Base-by-base conservation (phyloP, 208 protist genomes). In the Acanthamoeba sp. region DNA sequence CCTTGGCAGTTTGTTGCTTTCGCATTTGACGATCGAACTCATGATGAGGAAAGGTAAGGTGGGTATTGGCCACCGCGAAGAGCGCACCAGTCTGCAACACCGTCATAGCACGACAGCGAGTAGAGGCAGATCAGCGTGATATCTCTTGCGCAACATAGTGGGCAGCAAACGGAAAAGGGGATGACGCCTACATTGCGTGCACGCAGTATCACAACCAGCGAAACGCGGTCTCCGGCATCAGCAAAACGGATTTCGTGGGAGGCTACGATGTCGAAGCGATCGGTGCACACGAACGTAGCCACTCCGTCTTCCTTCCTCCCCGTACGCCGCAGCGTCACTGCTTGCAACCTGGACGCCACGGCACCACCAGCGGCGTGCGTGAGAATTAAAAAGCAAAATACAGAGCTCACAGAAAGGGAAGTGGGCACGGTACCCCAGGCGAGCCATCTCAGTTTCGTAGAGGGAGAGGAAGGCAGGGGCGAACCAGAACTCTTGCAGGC, bases 401-500 rank as follows among this genome's bases (percentile, higher is more conserved):
- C 27, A n/a, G 20, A 29, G 40, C 6, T 36, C 5, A 76, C 12
- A 76, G 0, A 76, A 76, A 76, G 14, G 12, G 40, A 78, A 32
- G 29, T 27, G 32, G 12, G 12, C 20, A 7, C 0, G n/a, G 22
- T 62, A 92, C 87, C 87, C 87, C 9, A 92, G 50, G 24, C 40
- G 32, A 36, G 87, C 87, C 87, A 92, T 92, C 64, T 92, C 87
- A 14, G 16, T 32, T 29, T 92, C 87, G 64, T 92, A 92, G 59
- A 92, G 64, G 18, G 57, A 59, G 36, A 78, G 27, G 36, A 69
- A 92, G 87, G 32, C 32, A 16, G 87, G 87, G 38, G 55, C 24
- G 57, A 92, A 92, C 87, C 87, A 92, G 34, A 32, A 92, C 42
- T 92, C 87, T 24, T 92, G 87, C 1, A 92, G n/a, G 57, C 87